Conservation (phyloP, 805 yeast genomes). For the Starmerella roubikii region DNA sequence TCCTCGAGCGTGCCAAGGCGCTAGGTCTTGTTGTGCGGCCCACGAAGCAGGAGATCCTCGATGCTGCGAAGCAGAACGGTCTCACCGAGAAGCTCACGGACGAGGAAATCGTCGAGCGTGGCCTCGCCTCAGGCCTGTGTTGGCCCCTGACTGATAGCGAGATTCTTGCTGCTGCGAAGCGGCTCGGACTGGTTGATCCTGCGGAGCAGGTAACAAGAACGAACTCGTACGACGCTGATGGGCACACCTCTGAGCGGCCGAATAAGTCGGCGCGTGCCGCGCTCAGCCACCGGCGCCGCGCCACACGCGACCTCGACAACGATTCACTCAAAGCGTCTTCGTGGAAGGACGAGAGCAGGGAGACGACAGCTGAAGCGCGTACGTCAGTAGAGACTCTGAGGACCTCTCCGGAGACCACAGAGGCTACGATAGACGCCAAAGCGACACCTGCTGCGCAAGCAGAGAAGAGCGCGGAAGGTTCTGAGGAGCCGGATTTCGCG, state of each 20-base stretch:
- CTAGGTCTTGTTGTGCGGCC: conserved; percentile 5
- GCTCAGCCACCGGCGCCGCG: not conserved
- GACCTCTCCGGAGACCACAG: too few relatives aligned
- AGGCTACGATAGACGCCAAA: too few relatives aligned
- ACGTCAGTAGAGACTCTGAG: too few relatives aligned
- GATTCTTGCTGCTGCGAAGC: conserved; percentile 4
- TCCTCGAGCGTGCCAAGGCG: conserved; percentile 1
- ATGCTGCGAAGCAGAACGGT: conserved; percentile 9
- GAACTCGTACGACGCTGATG: too few relatives aligned
- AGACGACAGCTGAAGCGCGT: too few relatives aligned
- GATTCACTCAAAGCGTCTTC: too few relatives aligned
- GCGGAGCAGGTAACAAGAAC: too few relatives aligned
- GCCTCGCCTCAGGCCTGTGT: conserved; percentile 23
- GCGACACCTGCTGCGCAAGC: too few relatives aligned
- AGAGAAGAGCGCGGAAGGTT: too few relatives aligned
- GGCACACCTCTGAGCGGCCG: not conserved
- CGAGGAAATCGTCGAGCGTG: conserved; percentile 30
- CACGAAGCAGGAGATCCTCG: conserved; percentile 3
- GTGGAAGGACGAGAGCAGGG: too few relatives aligned
- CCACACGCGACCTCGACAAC: too few relatives aligned
- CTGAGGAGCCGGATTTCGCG: too few relatives aligned
- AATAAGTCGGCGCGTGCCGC: not conserved
- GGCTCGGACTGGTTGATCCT: conserved; percentile 19
- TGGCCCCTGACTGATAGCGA: conserved; percentile 8
- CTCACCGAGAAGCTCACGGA: conserved; percentile 7